These are phyloP conservation scores for Aspergillus alliaceus DNA, from an alignment of 2,329 filamentous ascomycete genomes.

Conservation along the genomic window DNA sequence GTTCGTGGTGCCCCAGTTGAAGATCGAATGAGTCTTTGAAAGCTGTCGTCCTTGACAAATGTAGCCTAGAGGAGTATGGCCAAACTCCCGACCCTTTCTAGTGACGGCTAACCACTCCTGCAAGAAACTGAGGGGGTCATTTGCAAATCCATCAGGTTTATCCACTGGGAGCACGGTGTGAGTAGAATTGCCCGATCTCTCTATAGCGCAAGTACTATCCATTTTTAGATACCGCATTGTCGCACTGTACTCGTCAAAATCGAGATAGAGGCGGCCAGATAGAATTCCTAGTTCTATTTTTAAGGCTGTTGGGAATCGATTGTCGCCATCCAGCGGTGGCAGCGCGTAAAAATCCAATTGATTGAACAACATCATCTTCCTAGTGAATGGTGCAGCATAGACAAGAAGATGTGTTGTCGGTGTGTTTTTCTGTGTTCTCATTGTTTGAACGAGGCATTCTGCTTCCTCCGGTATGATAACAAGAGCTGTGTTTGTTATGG, in stretches of 20 bases:
- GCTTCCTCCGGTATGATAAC: conserved; percentile 65
- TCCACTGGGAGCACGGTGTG: not conserved
- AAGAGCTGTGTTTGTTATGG: conserved; percentile 48
- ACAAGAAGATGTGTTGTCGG: conserved; percentile 51
- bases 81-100: conserved; percentile 35
- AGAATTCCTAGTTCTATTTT: conserved; percentile 59
- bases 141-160: not conserved
- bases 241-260: conserved; percentile 24
- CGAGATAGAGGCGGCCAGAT: conserved; percentile 58
- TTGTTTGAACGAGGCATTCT: conserved; percentile 52
- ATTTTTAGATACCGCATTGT: conserved; percentile 3
- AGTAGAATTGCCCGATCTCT: not conserved
- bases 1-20: conserved; percentile 2
- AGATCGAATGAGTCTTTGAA: conserved; percentile 28
- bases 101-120: conserved; percentile 36
- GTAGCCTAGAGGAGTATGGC: conserved; percentile 37
- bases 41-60: conserved; percentile 31
- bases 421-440: conserved; percentile 27
- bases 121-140: conserved; percentile 27
- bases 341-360: conserved; percentile 53
- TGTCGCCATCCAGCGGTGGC: not conserved
- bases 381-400: conserved; percentile 62
- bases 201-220: not conserved
- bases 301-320: conserved; percentile 44
- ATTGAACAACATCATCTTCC: conserved; percentile 62